These are phyloP conservation scores for Phaseolus lunatus DNA, from an alignment of 306 rosid genomes.

Conservation along the genomic window DNA sequence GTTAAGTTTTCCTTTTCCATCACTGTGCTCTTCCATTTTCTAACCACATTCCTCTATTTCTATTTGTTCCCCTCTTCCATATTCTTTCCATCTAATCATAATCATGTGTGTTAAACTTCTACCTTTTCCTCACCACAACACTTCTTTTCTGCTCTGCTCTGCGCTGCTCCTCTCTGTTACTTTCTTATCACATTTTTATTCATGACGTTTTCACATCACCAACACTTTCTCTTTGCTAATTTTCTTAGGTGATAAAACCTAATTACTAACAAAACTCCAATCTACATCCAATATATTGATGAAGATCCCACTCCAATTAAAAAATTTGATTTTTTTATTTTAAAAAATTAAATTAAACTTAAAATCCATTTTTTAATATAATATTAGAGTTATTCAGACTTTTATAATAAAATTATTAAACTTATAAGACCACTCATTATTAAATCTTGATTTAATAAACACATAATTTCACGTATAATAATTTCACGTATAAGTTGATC, in stretches of 20 bases:
- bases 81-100: slow-evolving; percentile 53
- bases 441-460: too few relatives aligned
- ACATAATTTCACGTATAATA: too few relatives aligned
- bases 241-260: not conserved
- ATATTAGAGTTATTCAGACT: too few relatives aligned
- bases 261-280: not conserved
- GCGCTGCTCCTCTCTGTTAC: too few relatives aligned
- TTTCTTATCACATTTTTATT: slow-evolving; percentile 11
- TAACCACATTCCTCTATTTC: slow-evolving; percentile 50
- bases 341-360: too few relatives aligned
- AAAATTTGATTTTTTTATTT: too few relatives aligned
- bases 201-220: slow-evolving; percentile 43
- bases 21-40: slow-evolving; percentile 32
- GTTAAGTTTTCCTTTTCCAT: slow-evolving; percentile 60
- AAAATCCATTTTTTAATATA: too few relatives aligned
- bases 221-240: slow-evolving; percentile 27
- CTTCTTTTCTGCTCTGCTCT: not conserved
- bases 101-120: not conserved
- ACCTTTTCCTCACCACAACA: slow-evolving; percentile 19
- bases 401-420: too few relatives aligned
- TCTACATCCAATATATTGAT: too few relatives aligned
- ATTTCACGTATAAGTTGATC: too few relatives aligned
- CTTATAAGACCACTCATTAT: too few relatives aligned
- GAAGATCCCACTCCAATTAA: too few relatives aligned
- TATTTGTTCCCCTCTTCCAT: slow-evolving; percentile 47